Evolutionary conservation across 768 basidiomycete species (phyloP).

Genomic region (Pleurotus djamor): DNA sequence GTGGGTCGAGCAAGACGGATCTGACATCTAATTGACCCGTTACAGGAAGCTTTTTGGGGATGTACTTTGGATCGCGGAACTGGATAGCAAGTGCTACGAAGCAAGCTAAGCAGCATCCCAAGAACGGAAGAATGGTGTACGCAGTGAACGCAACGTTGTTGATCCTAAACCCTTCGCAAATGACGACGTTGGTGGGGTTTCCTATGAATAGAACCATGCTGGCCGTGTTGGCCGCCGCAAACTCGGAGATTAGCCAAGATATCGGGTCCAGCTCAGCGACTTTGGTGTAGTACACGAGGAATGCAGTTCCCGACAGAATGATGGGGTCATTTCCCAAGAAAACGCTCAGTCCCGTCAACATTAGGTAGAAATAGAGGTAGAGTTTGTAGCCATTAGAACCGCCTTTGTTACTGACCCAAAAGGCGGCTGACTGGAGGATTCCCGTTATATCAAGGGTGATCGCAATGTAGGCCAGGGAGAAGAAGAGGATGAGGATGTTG

Average conservation of each 20-base stretch:
- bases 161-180: constrained; percentile 82
- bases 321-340: constrained; percentile 94
- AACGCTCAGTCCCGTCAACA: constrained; percentile 76
- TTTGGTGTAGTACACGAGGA: constrained; percentile 84
- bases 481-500: constrained; percentile 91
- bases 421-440: constrained; percentile 81
- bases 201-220: constrained; percentile 77
- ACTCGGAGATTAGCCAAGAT: constrained; percentile 75
- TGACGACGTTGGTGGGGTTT: constrained; percentile 93
- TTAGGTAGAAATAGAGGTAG: constrained; percentile 78
- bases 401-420: constrained; percentile 83
- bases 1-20: constrained; percentile 67
- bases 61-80: constrained; percentile 51
- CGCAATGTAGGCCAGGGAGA: constrained; percentile 90
- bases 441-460: constrained; percentile 91
- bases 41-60: constrained; percentile 43
- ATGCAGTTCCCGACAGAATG: constrained; percentile 88
- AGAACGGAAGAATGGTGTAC: constrained; percentile 79
- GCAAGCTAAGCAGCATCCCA: constrained; percentile 65
- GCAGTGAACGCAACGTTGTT: constrained; percentile 80
- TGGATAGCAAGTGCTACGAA: constrained; percentile 57
- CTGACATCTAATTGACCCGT: constrained; percentile 44
- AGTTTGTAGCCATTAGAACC: constrained; percentile 70
- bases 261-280: constrained; percentile 55
- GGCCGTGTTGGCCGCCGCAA: constrained; percentile 78